phyloP scores from a whole-genome alignment of 345 rosid genomes.

The Gossypioides kirkii region DNA sequence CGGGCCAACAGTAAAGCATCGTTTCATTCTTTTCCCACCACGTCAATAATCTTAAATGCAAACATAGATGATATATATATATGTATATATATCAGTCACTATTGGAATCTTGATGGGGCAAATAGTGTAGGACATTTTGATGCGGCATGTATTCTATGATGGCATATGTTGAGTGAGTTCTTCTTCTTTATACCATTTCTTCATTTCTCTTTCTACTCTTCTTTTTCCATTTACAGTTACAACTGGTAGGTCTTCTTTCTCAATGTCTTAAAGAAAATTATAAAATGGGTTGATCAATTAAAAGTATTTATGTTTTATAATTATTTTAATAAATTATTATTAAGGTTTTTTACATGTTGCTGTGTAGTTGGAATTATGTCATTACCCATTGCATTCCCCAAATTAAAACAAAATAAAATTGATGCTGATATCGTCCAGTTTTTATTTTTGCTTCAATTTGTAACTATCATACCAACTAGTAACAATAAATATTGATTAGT shows the following conservation, averaged over 20 bases:
- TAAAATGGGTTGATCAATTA: too few species aligned
- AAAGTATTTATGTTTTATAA: too few species aligned
- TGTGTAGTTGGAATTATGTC: too few species aligned
- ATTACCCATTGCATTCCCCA: too few species aligned
- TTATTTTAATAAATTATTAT: too few species aligned
- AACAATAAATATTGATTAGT: too few species aligned
- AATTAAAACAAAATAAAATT: too few species aligned
- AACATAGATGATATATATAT: neutral
- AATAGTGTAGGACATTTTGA: constrained; percentile 3
- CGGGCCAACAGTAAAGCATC: constrained; percentile 2
- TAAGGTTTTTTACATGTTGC: too few species aligned
- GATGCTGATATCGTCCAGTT: too few species aligned
- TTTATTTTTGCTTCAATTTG: too few species aligned
- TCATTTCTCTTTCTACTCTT: neutral
- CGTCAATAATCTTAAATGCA: neutral
- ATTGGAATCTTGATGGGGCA: neutral
- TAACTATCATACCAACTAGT: too few species aligned
- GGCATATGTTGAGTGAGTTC: neutral
- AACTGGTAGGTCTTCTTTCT: neutral
- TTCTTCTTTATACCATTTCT: neutral
- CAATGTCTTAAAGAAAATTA: too few species aligned
- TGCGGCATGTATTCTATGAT: constrained; percentile 15
- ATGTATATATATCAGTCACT: neutral
- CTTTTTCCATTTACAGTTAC: neutral
- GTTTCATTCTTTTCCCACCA: neutral